phyloP scores from a whole-genome alignment of 805 yeast species.

The Nakazawaea ambrosiae region DNA sequence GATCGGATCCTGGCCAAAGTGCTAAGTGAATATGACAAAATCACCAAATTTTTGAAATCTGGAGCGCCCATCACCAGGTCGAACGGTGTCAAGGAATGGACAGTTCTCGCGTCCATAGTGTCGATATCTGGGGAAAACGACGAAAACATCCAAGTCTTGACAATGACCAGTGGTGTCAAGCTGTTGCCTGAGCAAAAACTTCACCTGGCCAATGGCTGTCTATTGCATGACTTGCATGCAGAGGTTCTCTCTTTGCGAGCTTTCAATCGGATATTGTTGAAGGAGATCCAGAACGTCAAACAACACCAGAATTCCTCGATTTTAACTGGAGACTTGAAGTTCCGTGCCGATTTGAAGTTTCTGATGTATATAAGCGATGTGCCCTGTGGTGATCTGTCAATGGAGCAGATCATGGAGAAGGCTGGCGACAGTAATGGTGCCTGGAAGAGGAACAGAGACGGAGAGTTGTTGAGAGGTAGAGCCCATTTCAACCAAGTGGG shows the following conservation, averaged over 20 bases:
- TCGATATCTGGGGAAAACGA: constrained; percentile 12
- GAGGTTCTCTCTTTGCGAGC: constrained; percentile 71
- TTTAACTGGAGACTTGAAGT: not conserved
- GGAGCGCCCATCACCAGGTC: constrained; percentile 60
- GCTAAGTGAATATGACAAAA: constrained; percentile 20
- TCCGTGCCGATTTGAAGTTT: constrained; percentile 34
- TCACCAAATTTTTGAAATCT: constrained; percentile 14
- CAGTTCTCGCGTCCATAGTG: constrained; percentile 68
- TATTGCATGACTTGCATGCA: constrained; percentile 88
- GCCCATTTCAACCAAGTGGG: constrained; percentile 51
- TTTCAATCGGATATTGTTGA: constrained; percentile 40
- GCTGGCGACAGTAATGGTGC: constrained; percentile 12
- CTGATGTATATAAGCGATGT: constrained; percentile 64
- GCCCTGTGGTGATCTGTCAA: constrained; percentile 90
- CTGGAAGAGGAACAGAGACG: constrained; percentile 15
- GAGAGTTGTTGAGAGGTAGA: constrained; percentile 49
- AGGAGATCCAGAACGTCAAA: constrained; percentile 10
- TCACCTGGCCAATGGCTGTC: constrained; percentile 40
- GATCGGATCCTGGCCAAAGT: constrained; percentile 17
- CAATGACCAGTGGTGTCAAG: constrained; percentile 79
- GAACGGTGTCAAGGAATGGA: constrained; percentile 73
- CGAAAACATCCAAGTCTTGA: constrained; percentile 27
- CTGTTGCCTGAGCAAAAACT: constrained; percentile 50
- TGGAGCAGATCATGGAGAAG: constrained; percentile 33
- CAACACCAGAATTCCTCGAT: constrained; percentile 10